phyloP scores from a whole-genome alignment of 176 grass and related monocot genomes.

The Musa acuminata region DNA sequence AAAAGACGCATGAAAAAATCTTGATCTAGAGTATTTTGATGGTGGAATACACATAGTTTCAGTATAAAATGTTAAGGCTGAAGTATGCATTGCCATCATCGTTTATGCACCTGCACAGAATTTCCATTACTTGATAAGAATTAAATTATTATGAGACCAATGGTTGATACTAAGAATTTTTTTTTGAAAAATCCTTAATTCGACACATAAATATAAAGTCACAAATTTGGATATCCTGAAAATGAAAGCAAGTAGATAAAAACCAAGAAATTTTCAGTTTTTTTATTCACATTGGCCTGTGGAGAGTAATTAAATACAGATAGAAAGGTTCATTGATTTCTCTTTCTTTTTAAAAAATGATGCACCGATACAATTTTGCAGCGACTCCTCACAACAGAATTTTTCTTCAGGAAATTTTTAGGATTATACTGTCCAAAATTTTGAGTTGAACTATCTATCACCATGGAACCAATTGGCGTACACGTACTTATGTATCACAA shows the following conservation, averaged over 20 bases:
- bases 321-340: background rate
- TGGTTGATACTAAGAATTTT: background rate
- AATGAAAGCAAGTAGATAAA: background rate
- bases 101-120: constrained; percentile 5
- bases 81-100: background rate
- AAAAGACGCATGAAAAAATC: background rate
- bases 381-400: background rate
- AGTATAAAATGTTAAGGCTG: constrained; percentile 5
- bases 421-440: background rate
- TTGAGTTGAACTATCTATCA: background rate
- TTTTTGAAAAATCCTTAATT: background rate
- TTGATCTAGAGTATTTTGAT: background rate
- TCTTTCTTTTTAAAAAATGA: background rate
- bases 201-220: background rate
- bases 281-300: background rate
- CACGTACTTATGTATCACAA: no score
- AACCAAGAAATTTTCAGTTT: background rate
- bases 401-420: background rate
- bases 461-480: background rate
- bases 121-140: background rate
- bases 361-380: background rate
- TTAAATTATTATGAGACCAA: background rate
- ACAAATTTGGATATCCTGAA: background rate
- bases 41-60: background rate
- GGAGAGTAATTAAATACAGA: background rate